A percentile compares a stretch with the other conserved stretches of the same genome.
phyloP scores from a whole-genome alignment of 352 stramenopile genomes.

The Phytophthora palmivora region DNA sequence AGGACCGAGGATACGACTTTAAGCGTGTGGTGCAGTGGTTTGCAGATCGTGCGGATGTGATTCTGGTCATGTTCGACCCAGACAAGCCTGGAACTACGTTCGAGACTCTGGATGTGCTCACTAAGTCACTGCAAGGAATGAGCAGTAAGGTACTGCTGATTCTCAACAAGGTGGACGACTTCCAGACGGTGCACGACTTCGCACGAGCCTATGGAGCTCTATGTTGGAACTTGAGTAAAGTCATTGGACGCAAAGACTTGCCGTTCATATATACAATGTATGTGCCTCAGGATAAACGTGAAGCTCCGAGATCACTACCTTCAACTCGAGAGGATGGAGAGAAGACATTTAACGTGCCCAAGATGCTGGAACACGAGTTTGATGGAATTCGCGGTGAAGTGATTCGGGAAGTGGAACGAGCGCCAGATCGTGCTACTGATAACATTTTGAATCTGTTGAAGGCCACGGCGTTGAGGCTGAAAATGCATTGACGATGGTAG shows the following conservation, averaged over 20 bases:
- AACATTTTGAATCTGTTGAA: slow-evolving; percentile 87
- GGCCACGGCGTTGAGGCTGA: slow-evolving; percentile 75
- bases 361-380: slow-evolving; percentile 88
- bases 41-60: slow-evolving; percentile 83
- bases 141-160: slow-evolving; percentile 88
- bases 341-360: slow-evolving; percentile 49
- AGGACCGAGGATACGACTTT: slow-evolving; percentile 88
- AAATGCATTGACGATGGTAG: slow-evolving; percentile 87
- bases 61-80: slow-evolving; percentile 91
- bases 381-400: slow-evolving; percentile 87
- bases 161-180: slow-evolving; percentile 92
- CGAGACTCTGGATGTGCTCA: slow-evolving; percentile 89
- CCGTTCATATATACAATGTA: slow-evolving; percentile 93
- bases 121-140: slow-evolving; percentile 72
- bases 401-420: slow-evolving; percentile 82
- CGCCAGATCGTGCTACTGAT: slow-evolving; percentile 83
- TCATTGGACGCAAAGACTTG: slow-evolving; percentile 88
- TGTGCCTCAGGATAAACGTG: slow-evolving; percentile 70
- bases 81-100: slow-evolving; percentile 91
- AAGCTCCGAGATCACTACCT: slow-evolving; percentile 19
- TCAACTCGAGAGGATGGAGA: slow-evolving; percentile 22
- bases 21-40: slow-evolving; percentile 90
- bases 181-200: slow-evolving; percentile 89
- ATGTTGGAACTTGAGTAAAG: slow-evolving; percentile 91
- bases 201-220: slow-evolving; percentile 83